These are phyloP conservation scores for Phytophthora lateralis DNA, from an alignment of 352 stramenopile species.

Conservation along the genomic window DNA sequence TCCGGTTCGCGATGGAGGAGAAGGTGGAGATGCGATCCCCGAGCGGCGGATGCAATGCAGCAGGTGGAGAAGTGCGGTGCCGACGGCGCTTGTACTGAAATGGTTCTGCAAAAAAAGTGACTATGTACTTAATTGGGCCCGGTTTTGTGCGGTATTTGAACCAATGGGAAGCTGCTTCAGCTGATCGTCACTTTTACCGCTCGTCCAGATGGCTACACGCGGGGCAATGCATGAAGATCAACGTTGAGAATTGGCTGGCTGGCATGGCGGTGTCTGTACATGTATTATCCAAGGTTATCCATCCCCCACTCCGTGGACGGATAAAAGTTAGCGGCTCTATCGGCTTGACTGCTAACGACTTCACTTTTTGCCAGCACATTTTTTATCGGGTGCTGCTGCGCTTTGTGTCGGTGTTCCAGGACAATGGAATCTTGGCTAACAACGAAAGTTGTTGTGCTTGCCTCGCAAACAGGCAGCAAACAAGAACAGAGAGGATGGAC, in stretches of 20 bases:
- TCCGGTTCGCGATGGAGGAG: not conserved
- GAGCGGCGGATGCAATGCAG: constrained; percentile 3
- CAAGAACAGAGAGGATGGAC: no score
- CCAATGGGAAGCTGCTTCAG: not conserved
- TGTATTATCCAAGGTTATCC: no score
- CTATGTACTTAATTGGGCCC: no score
- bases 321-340: no score
- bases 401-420: not conserved
- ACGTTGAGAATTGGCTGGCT: no score
- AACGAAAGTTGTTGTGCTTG: no score
- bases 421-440: no score
- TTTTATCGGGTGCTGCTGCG: not conserved
- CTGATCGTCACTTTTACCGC: not conserved
- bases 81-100: not conserved
- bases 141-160: not conserved
- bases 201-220: not conserved
- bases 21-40: no score
- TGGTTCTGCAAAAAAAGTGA: no score
- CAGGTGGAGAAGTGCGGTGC: constrained; percentile 1
- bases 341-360: not conserved
- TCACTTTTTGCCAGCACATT: not conserved
- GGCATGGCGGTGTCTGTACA: no score
- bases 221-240: not conserved
- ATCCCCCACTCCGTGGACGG: no score
- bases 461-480: no score